Evolutionary conservation across 305 asterid genomes (phyloP).

Genomic region (Fraxinus ornus): DNA sequence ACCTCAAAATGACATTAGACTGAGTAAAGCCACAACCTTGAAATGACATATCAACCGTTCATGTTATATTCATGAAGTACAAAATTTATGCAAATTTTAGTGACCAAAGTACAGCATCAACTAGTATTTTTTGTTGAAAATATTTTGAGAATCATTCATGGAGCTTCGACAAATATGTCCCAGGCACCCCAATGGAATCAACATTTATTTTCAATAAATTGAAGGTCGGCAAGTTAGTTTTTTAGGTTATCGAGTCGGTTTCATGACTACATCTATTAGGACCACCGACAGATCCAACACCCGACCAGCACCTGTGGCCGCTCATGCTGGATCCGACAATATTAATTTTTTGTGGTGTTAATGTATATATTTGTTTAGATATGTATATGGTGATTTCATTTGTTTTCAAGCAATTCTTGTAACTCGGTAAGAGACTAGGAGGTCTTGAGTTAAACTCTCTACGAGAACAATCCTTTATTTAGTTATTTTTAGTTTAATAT

Average conservation of each 20-base stretch:
- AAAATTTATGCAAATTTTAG: background rate
- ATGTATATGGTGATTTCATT: no score
- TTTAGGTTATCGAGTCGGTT: background rate
- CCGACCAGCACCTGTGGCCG: no score
- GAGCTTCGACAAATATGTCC: background rate
- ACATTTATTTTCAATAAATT: background rate
- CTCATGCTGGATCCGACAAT: no score
- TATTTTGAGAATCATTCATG: background rate
- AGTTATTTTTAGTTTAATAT: no score
- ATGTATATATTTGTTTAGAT: no score
- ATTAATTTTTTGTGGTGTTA: no score
- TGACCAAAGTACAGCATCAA: background rate
- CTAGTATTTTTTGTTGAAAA: background rate
- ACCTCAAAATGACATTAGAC: background rate
- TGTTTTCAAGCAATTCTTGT: no score
- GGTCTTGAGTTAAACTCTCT: no score
- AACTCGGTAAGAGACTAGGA: no score
- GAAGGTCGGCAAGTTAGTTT: background rate
- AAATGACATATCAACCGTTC: background rate
- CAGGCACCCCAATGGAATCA: background rate
- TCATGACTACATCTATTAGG: background rate
- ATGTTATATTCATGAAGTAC: background rate
- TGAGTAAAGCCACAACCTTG: background rate
- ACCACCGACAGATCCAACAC: background rate
- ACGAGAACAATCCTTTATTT: no score